phyloP scores from a whole-genome alignment of 306 rosid species.

The Sicyos edulis region DNA sequence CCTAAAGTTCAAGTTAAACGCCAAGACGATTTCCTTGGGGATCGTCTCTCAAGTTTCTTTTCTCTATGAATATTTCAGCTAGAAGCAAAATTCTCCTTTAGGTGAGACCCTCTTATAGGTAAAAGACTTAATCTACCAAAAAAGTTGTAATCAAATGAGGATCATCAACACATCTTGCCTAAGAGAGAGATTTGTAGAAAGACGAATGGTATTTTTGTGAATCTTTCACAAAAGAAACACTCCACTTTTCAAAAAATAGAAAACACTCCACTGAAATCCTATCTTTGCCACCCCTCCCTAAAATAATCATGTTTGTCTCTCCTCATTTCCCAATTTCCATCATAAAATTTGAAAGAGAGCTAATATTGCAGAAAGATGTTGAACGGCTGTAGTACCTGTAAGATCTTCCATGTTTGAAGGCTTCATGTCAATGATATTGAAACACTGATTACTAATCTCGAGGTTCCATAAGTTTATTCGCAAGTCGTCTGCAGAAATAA shows the following conservation, averaged over 20 bases:
- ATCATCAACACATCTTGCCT: neutral
- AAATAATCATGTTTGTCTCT: neutral
- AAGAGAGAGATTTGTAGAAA: neutral
- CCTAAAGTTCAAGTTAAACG: too few species aligned
- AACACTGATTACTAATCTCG: conserved; percentile 55
- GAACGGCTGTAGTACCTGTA: conserved; percentile 39
- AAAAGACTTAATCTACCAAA: neutral
- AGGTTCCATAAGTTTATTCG: conserved; percentile 79
- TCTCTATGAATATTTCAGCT: too few species aligned
- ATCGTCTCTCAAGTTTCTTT: too few species aligned
- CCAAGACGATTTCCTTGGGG: too few species aligned
- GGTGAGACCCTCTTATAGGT: neutral
- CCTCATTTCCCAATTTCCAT: neutral
- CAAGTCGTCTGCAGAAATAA: conserved; percentile 63
- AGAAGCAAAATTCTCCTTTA: neutral
- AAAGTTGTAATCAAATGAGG: neutral
- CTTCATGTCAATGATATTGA: conserved; percentile 68
- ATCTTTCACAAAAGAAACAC: neutral
- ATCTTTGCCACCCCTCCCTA: neutral
- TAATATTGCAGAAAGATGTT: conserved; percentile 11
- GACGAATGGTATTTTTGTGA: neutral
- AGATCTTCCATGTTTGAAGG: conserved; percentile 63
- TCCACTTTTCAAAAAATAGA: neutral
- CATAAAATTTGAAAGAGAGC: conserved; percentile 11
- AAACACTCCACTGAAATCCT: neutral